Conservation (phyloP, 495 filamentous ascomycete genomes). For the Hypomontagnella submonticulosa region DNA sequence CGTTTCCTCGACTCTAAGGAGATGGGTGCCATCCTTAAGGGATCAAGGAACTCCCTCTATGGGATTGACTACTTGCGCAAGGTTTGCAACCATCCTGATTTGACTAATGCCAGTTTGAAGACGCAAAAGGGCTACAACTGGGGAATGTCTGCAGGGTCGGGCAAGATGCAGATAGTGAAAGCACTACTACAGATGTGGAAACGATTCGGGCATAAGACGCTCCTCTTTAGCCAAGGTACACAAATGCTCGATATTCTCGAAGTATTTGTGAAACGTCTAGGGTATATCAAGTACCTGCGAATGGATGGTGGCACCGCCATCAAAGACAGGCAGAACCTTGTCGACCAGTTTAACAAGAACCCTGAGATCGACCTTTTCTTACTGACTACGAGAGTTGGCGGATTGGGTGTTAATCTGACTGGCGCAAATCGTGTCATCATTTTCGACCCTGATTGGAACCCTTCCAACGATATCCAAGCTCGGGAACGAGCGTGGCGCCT, state of each 20-base stretch:
- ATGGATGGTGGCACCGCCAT: constrained; percentile 95
- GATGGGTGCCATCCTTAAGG: constrained; percentile 78
- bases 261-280: constrained; percentile 72
- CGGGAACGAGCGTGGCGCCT: constrained; percentile 96
- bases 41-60: constrained; percentile 80
- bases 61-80: constrained; percentile 93
- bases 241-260: constrained; percentile 96
- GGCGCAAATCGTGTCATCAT: constrained; percentile 97
- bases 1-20: constrained; percentile 84
- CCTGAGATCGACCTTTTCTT: constrained; percentile 86
- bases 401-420: constrained; percentile 91
- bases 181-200: constrained; percentile 88
- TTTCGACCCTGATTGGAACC: constrained; percentile 98
- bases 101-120: constrained; percentile 72
- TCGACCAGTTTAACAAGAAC: constrained; percentile 90
- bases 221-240: constrained; percentile 89
- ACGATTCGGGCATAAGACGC: constrained; percentile 84
- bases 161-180: constrained; percentile 94
- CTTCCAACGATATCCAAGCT: constrained; percentile 91
- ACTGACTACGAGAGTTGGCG: constrained; percentile 93
- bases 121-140: constrained; percentile 73
- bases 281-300: constrained; percentile 79
- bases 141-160: constrained; percentile 78
- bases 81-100: constrained; percentile 96
- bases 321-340: constrained; percentile 80